Base-by-base conservation (phyloP, 805 yeast species). In the Myxozyma neotropica region DNA sequence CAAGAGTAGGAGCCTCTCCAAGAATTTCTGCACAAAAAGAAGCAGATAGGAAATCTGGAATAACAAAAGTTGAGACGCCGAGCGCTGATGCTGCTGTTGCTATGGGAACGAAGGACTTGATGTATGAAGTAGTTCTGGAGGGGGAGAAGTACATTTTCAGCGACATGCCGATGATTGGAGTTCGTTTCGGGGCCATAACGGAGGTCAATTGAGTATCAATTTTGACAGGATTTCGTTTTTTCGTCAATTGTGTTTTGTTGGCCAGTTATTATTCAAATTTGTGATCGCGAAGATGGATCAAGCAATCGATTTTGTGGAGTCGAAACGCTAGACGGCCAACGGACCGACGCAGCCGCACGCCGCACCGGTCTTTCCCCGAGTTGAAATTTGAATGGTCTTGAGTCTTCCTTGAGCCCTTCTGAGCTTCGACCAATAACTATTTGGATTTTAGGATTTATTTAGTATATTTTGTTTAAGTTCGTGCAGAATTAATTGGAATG, bases 81-180 rank as follows among this genome's bases (percentile, higher is more conserved):
- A 40, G 36, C 1, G 53, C 42, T 13, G 47, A 44, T 8, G 52
- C 56, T 4, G 44, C 15, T 10, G 43, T 23, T 12, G 64, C 58
- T 15, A 61, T 58, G 3, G 65, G 38, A 2, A 39, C 55, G 31
- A 67, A 53, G 10, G 51, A 60, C 12, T 56, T 26, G 29, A 65
- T 36, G 45, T 65, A 68, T 26, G 50, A 29, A 21, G n/a, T 17
- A 24, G 71, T 67, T 29, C 59, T 40, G 4, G 46, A 36, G 15
- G 66, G 64, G n/a, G 55, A n/a, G 63, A 65, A 67, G 51, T 69
- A 69, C 52, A 69, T 69, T 58, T 69, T 69, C 44, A 69, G 64
- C 35, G 71, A 69, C 27, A 68, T 57, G 31, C 71, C 71, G 21
- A 68, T 47, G 15, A 63, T 42, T n/a, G 66, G 65, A 10, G 48